These are phyloP conservation scores for Capsella bursapastoris DNA, from an alignment of 345 rosid species.

Conservation along the genomic window DNA sequence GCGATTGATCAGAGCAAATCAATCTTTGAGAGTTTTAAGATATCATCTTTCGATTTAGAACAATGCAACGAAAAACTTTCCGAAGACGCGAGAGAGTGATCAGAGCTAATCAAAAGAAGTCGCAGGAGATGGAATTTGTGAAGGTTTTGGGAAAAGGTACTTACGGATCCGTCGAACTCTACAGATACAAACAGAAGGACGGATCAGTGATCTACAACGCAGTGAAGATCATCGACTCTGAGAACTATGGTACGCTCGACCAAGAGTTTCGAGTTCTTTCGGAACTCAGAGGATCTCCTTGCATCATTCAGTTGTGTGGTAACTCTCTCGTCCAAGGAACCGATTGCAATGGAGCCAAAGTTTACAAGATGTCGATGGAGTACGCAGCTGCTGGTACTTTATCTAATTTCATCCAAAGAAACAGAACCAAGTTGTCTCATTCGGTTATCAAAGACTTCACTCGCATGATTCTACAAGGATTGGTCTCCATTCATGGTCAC, in stretches of 20 bases:
- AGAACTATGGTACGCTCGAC: not conserved
- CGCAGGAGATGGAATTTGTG: slow-evolving; percentile 26
- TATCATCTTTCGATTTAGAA: not conserved
- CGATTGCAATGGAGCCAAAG: slow-evolving; percentile 9
- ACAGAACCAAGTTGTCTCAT: slow-evolving; percentile 9
- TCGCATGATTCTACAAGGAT: slow-evolving; percentile 39
- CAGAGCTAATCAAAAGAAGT: not conserved
- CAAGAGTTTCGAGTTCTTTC: slow-evolving; percentile 34
- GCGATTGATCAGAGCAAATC: slow-evolving; percentile 5
- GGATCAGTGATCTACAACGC: slow-evolving; percentile 29
- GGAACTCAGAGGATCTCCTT: slow-evolving; percentile 17
- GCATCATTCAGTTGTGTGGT: slow-evolving; percentile 30
- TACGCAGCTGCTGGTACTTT: slow-evolving; percentile 37
- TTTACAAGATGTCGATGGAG: slow-evolving; percentile 29
- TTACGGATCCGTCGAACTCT: slow-evolving; percentile 39
- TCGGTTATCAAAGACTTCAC: slow-evolving; percentile 27
- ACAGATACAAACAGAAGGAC: slow-evolving; percentile 3
- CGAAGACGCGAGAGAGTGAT: not conserved
- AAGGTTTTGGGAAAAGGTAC: slow-evolving; percentile 39
- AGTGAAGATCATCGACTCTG: slow-evolving; percentile 18
- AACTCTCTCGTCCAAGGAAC: not conserved
- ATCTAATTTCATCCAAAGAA: slow-evolving; percentile 2
- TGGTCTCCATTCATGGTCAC: slow-evolving; percentile 36
- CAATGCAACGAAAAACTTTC: not conserved
- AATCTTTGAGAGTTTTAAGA: not conserved